Evolutionary conservation across 148 eudicot species (phyloP), one percentile per base, ranked within the genome.

Genomic region (Rhododendron williamsianum): DNA sequence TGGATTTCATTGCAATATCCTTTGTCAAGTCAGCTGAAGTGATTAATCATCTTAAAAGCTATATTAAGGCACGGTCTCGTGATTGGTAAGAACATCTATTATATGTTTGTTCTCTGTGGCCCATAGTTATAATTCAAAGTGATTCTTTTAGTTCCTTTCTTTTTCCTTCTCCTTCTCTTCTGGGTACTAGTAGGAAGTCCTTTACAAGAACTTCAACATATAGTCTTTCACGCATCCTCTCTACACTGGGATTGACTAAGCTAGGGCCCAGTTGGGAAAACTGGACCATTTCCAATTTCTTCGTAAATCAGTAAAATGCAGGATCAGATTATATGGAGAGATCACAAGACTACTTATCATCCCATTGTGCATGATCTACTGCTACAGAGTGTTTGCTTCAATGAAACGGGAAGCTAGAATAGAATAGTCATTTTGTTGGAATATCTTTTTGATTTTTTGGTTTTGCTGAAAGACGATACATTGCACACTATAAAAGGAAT

Each of bases 11-110:
- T 85, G 98, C 99, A 36, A 85, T 96, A 86, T 96, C 99, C 51
- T 96, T 96, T 91, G 99, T 96, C 84, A 96, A 96, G 88, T 93
- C 99, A 86, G 98, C 99, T 87, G 99, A 96, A 86, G 99, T 96
- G 82, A 93, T 94, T 82, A 93, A 93, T 84, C 99, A 96, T 85
- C 89, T 96, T 67, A 96, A 91, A 90, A 96, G 99, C 93, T 96
- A 96, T 82, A 93, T 96, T 81, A 89, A 91, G 87, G 99, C 98
- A 85, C 93, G 93, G 78, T 89, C 95, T 71, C 94, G 91, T 84
- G 96, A 93, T 78, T 82, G 93, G 98, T 94, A 84, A 76, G 92
- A 76, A 38, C 81, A 12, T 51, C 27, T 74, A 36, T 63, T 60
- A 2, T 43, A 1, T 65, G 4, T 81, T 35, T 56, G 81, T 63